Base-by-base conservation (phyloP, 2,329 filamentous ascomycete genomes). In the Colletotrichum sublineola region DNA sequence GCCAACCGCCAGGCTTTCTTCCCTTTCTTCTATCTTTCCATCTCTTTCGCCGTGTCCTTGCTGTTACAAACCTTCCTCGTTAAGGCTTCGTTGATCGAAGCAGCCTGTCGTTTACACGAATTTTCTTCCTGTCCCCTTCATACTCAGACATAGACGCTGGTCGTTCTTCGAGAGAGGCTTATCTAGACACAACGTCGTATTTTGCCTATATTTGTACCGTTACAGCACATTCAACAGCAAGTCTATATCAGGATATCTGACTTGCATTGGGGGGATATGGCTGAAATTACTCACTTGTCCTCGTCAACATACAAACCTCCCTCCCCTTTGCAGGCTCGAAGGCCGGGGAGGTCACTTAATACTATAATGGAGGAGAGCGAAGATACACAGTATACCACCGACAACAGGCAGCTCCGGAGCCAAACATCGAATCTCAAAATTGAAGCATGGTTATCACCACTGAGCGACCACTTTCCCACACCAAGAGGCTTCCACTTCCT, bases 381-480 rank as follows among this genome's bases (percentile, higher is more conserved):
- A 65, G 81, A 84, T 75, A 77, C 36, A 12, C 70, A 65, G 33
- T 57, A 70, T 44, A 60, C 70, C 46, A 56, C 33, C 53, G 78
- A 38, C 77, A 78, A 48, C 74, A 75, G 57, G 77, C 44, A 77
- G 61, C 77, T 77, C 63, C 69, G 75, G 63, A 77, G 77, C 62
- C 78, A 72, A 18, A 71, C 77, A 53, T 82, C 85, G 52, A 82
- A 84, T 73, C 82, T 89, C 70, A 88, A 86, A 78, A 86, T 89
- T 75, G 84, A 87, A 75, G 85, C 87, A 74, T 90, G 88, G 89
- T 80, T 90, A 55, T 89, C 88, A 55, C 89, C 89, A 55, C 81
- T 86, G 80, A 89, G 86, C 79, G 88, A 89, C 76, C 87, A 94
- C 79, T 94, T 94, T 78, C 92, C 92, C 53, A 93, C 92, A 11